Conservation (phyloP, 768 basidiomycete species). For the Mycena sanguinolenta region DNA sequence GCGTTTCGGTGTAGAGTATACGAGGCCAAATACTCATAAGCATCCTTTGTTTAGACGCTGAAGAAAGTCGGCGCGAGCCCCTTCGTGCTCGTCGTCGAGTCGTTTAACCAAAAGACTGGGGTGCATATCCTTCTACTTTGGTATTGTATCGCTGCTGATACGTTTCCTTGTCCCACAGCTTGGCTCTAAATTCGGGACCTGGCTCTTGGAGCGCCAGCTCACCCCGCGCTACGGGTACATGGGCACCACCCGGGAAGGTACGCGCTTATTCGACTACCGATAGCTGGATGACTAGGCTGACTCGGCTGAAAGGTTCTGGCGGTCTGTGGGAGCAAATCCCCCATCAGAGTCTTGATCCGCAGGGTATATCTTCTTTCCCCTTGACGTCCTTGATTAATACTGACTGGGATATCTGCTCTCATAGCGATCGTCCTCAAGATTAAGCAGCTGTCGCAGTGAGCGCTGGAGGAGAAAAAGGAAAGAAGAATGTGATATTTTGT, state of each 20-base stretch:
- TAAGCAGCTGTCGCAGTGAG: conserved; percentile 56
- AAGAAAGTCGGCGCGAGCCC: conserved; percentile 78
- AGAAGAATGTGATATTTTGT: neutral
- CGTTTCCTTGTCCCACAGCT: conserved; percentile 54
- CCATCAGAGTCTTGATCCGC: conserved; percentile 83
- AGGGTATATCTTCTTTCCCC: conserved; percentile 63
- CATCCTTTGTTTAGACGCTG: conserved; percentile 59
- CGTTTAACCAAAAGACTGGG: conserved; percentile 92
- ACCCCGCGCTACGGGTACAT: conserved; percentile 88
- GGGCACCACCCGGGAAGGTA: conserved; percentile 81
- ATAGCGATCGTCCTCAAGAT: conserved; percentile 66
- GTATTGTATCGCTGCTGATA: neutral
- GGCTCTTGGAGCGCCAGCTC: conserved; percentile 85
- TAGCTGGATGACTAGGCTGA: conserved; percentile 46
- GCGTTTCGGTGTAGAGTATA: neutral
- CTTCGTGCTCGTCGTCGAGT: conserved; percentile 90
- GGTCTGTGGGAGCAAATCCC: conserved; percentile 90
- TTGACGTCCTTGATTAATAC: neutral
- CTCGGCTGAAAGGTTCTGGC: conserved; percentile 55
- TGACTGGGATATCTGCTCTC: conserved; percentile 38
- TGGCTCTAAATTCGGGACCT: conserved; percentile 87
- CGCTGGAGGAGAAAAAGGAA: neutral
- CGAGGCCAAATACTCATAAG: no score
- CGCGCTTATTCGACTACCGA: conserved; percentile 16
- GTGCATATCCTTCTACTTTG: conserved; percentile 45